Conservation (phyloP, 2,329 filamentous ascomycete genomes). For the Coniosporium tulheliwenetii region DNA sequence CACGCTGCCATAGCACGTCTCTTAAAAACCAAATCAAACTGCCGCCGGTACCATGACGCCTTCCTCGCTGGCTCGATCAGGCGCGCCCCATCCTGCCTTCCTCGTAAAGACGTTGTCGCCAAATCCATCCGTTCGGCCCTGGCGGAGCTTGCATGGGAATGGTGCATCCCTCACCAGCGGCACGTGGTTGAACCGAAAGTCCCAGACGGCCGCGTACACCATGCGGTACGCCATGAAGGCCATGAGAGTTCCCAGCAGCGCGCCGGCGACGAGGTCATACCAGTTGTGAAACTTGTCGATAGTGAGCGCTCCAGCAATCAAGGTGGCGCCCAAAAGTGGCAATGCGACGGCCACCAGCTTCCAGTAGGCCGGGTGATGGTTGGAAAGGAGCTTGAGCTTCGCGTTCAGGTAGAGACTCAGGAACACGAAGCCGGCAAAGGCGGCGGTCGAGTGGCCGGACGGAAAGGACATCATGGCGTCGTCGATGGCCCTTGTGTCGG, state of each 20-base stretch:
- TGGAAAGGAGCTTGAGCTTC: slow-evolving; percentile 60
- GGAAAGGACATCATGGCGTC: slow-evolving; percentile 58
- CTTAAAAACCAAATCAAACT: no score
- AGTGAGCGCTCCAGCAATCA: slow-evolving; percentile 54
- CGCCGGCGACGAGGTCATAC: slow-evolving; percentile 57
- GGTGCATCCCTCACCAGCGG: slow-evolving; percentile 43
- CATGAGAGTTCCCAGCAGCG: slow-evolving; percentile 47
- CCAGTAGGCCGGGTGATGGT: slow-evolving; percentile 61
- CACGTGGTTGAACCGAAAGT: slow-evolving; percentile 52
- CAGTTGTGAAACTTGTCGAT: slow-evolving; percentile 62
- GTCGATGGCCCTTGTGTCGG: slow-evolving; percentile 44
- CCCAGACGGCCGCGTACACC: slow-evolving; percentile 52
- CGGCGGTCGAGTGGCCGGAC: slow-evolving; percentile 58
- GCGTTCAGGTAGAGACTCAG: slow-evolving; percentile 62
- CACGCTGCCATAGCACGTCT: no score
- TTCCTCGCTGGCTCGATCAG: no score
- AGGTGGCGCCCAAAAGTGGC: slow-evolving; percentile 49
- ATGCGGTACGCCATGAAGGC: slow-evolving; percentile 52
- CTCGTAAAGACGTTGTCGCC: slow-evolving; percentile 41
- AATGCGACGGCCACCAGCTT: slow-evolving; percentile 50
- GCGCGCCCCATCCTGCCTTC: slow-evolving; percentile 42
- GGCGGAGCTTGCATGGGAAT: slow-evolving; percentile 33
- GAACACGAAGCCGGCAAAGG: slow-evolving; percentile 57
- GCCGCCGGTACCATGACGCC: no score
- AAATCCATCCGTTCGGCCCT: slow-evolving; percentile 26